Evolutionary conservation across 1,284 basidiomycete genomes (phyloP).

Genomic region (Ustilago nuda): DNA sequence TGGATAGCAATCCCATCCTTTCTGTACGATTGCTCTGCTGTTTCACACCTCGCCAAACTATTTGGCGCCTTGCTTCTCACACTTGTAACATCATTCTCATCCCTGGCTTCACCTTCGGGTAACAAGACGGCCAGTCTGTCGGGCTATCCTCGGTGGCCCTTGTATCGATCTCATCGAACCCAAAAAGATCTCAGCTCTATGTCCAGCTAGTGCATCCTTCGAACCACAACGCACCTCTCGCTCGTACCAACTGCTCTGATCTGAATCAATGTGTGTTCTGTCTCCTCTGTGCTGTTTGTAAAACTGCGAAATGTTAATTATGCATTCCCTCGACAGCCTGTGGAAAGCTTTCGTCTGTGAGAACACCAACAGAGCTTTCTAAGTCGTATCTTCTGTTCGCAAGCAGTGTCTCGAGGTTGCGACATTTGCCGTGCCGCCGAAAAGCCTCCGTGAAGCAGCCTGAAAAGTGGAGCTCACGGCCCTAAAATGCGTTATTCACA

Average conservation of each 20-base stretch:
- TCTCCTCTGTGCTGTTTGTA: not conserved
- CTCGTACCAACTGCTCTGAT: not conserved
- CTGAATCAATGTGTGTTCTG: not conserved
- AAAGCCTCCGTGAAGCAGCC: not conserved
- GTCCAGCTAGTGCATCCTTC: not conserved
- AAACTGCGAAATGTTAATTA: not conserved
- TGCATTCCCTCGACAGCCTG: too few relatives aligned
- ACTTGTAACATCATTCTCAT: constrained; percentile 3
- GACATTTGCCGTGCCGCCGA: not conserved
- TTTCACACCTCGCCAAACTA: too few relatives aligned
- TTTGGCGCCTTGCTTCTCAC: too few relatives aligned
- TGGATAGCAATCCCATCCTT: too few relatives aligned
- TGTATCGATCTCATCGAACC: not conserved
- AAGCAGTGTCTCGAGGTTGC: too few relatives aligned
- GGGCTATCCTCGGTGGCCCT: not conserved
- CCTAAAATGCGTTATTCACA: not conserved
- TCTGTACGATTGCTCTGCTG: too few relatives aligned
- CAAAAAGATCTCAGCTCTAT: not conserved
- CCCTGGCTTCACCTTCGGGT: not conserved
- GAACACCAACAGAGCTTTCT: too few relatives aligned
- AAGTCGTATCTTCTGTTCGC: too few relatives aligned
- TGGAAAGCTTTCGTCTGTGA: too few relatives aligned
- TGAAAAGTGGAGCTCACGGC: not conserved
- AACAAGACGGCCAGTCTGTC: not conserved
- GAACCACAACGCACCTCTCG: constrained; percentile 1